phyloP scores from a whole-genome alignment of 73 alveolate genomes.

The Paramecium sonneborni region DNA sequence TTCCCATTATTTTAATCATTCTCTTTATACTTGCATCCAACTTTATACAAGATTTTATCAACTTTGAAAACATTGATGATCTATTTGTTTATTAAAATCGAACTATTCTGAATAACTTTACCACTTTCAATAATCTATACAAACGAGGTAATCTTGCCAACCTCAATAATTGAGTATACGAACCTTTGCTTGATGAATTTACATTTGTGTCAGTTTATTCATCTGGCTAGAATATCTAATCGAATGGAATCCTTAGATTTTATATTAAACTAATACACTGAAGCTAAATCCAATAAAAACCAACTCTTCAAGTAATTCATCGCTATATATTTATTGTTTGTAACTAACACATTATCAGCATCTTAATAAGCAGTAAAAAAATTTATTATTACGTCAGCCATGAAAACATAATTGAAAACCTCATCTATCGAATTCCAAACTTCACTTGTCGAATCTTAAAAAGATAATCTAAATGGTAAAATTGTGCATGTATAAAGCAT shows the following conservation, averaged over 20 bases:
- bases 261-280: neutral
- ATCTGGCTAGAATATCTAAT: slow-evolving; percentile 24
- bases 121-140: slow-evolving; percentile 65
- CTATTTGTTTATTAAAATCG: slow-evolving; percentile 62
- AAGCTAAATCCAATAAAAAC: slow-evolving; percentile 68
- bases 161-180: slow-evolving; percentile 49
- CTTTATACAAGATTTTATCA: slow-evolving; percentile 50
- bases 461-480: slow-evolving; percentile 66
- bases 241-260: slow-evolving; percentile 42
- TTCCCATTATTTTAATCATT: slow-evolving; percentile 66
- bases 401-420: slow-evolving; percentile 62
- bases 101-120: slow-evolving; percentile 61
- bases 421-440: neutral
- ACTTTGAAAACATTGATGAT: slow-evolving; percentile 25
- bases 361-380: slow-evolving; percentile 71
- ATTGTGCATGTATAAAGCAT: slow-evolving; percentile 69
- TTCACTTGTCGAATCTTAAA: slow-evolving; percentile 58
- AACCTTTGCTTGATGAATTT: neutral
- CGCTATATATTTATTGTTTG: slow-evolving; percentile 51
- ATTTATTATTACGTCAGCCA: slow-evolving; percentile 61
- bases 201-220: neutral
- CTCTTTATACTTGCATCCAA: slow-evolving; percentile 67
- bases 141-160: slow-evolving; percentile 69
- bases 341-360: slow-evolving; percentile 64
- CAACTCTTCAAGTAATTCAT: slow-evolving; percentile 60